Evolutionary conservation across 768 basidiomycete genomes (phyloP).

Genomic region (Rhizopogon roseolus): DNA sequence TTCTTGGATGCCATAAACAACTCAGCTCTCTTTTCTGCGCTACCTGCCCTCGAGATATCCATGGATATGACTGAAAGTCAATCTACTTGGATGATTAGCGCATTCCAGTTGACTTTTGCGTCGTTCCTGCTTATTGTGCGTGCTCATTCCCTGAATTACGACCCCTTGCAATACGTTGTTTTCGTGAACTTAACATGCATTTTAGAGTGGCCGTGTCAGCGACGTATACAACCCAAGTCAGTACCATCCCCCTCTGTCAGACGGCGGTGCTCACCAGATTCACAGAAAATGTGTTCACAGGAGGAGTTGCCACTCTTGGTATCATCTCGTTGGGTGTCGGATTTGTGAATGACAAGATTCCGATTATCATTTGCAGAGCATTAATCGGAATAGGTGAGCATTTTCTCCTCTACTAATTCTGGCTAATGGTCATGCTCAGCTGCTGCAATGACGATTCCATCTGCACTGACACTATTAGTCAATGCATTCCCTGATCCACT

Average conservation of each 20-base stretch:
- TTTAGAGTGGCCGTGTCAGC: slow-evolving; percentile 34
- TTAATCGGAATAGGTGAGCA: slow-evolving; percentile 41
- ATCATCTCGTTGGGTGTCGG: slow-evolving; percentile 40
- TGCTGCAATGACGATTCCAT: slow-evolving; percentile 47
- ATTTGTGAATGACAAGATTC: slow-evolving; percentile 41
- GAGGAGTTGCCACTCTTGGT: slow-evolving; percentile 37
- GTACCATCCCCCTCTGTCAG: background rate
- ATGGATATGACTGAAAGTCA: no score
- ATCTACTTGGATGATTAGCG: slow-evolving; percentile 40
- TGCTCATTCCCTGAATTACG: slow-evolving; percentile 4
- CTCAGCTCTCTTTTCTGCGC: slow-evolving; percentile 33
- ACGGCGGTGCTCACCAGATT: background rate
- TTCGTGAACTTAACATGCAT: no score
- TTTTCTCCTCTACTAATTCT: background rate
- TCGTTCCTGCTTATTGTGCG: slow-evolving; percentile 34
- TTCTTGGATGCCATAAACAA: slow-evolving; percentile 42
- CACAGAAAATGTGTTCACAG: slow-evolving; percentile 37
- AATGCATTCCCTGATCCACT: slow-evolving; percentile 42
- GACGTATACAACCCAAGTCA: slow-evolving; percentile 39
- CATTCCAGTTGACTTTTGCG: slow-evolving; percentile 39
- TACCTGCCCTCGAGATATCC: slow-evolving; percentile 28
- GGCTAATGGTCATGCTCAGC: slow-evolving; percentile 22
- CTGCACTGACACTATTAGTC: slow-evolving; percentile 45
- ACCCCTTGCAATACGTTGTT: no score
- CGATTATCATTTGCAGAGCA: slow-evolving; percentile 46